phyloP scores from a whole-genome alignment of 306 rosid genomes.

The Alnus glutinosa region DNA sequence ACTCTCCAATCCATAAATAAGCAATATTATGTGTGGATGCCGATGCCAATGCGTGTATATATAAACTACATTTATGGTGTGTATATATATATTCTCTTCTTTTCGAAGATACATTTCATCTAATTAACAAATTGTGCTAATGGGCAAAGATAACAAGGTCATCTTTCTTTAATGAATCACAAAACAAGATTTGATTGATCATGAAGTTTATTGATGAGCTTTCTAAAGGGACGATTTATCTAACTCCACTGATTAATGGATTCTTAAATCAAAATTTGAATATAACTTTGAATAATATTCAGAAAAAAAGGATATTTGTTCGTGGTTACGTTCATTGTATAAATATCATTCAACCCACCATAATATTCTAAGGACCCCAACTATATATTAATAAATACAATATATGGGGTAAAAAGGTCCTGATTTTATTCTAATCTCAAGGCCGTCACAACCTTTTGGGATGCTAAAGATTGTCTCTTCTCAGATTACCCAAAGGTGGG shows the following conservation, averaged over 20 bases:
- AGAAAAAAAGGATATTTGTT: neutral
- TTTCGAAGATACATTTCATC: neutral
- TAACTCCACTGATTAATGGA: conserved; percentile 27
- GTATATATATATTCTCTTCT: neutral
- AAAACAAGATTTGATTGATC: neutral
- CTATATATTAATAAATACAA: no score
- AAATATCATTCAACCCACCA: neutral
- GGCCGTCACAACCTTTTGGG: neutral
- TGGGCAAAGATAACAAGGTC: neutral
- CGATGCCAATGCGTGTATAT: neutral
- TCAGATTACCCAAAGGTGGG: no score
- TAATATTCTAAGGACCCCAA: neutral
- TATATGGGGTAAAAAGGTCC: neutral
- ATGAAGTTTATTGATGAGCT: conserved; percentile 1
- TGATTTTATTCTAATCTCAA: neutral
- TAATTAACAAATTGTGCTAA: neutral
- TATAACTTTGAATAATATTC: conserved; percentile 1
- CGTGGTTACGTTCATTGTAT: neutral
- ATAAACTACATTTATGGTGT: no score
- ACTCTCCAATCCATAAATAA: neutral
- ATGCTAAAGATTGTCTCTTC: neutral
- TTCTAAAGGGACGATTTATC: conserved; percentile 9
- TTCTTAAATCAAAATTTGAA: conserved; percentile 18
- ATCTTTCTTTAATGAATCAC: neutral
- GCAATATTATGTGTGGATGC: neutral